Evolutionary conservation across 1,284 basidiomycete species (phyloP).

Genomic region (Ustilago trichophora): DNA sequence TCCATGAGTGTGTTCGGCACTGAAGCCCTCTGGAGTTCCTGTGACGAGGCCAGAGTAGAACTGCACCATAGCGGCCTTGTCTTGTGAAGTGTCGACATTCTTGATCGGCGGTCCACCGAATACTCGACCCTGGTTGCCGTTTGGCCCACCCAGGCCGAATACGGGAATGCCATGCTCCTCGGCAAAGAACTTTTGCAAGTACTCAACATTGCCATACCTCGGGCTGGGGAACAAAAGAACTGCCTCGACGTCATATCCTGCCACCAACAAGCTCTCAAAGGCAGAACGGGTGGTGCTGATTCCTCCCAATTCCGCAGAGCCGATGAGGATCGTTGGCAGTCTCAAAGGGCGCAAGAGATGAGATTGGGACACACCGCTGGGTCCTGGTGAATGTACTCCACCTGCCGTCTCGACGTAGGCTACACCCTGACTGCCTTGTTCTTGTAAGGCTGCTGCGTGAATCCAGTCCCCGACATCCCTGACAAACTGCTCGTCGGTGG

Average conservation of each 20-base stretch:
- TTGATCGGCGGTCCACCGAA: constrained; percentile 66
- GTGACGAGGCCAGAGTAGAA: constrained; percentile 74
- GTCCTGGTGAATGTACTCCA: constrained; percentile 90
- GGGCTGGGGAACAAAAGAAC: constrained; percentile 83
- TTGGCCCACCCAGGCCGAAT: constrained; percentile 54
- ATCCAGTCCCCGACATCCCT: constrained; percentile 76
- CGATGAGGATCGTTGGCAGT: constrained; percentile 86
- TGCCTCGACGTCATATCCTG: constrained; percentile 87
- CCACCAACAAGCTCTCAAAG: constrained; percentile 87
- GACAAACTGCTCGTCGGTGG: constrained; percentile 75
- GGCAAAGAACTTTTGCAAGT: constrained; percentile 80
- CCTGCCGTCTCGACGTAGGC: constrained; percentile 95
- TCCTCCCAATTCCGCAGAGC: constrained; percentile 87
- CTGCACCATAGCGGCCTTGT: constrained; percentile 72
- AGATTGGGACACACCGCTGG: constrained; percentile 82
- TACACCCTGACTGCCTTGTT: constrained; percentile 18
- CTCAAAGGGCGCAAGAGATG: constrained; percentile 71
- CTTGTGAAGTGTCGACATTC: constrained; percentile 70
- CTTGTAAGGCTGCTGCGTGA: constrained; percentile 69
- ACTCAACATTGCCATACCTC: constrained; percentile 76
- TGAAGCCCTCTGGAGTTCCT: constrained; percentile 30
- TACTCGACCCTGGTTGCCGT: background rate
- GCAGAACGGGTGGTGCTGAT: constrained; percentile 93
- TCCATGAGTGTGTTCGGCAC: constrained; percentile 17
- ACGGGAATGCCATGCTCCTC: constrained; percentile 72